phyloP scores from a whole-genome alignment of 73 alveolate genomes.

The Vitrella brassicaformis region DNA sequence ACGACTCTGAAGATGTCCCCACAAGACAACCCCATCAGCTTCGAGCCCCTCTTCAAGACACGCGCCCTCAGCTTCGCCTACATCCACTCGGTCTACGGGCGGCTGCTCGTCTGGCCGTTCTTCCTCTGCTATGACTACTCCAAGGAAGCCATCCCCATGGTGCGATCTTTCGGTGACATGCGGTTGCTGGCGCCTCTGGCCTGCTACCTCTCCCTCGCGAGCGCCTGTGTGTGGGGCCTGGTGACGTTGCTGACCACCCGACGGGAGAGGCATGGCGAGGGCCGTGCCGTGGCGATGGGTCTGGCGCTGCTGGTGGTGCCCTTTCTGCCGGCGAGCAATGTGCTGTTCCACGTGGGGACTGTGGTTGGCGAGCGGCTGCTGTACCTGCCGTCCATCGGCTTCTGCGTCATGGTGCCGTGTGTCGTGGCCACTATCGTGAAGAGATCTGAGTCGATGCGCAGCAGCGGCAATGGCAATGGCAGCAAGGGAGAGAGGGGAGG shows the following conservation, averaged over 20 bases:
- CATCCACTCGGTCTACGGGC: background rate
- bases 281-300: conserved; percentile 1
- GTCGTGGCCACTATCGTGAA: background rate
- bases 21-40: background rate
- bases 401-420: background rate
- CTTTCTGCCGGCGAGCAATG: conserved; percentile 24
- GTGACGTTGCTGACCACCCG: background rate
- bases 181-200: conserved; percentile 11
- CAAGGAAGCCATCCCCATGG: conserved; percentile 22
- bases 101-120: background rate
- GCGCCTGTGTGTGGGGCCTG: background rate
- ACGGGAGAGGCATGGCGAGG: background rate
- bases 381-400: conserved; percentile 27
- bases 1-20: background rate
- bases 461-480: background rate
- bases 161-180: conserved; percentile 3
- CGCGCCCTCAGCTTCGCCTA: background rate
- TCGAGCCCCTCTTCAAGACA: background rate
- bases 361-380: conserved; percentile 24
- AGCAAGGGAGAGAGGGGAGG: too few relatives aligned
- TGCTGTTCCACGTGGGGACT: conserved; percentile 27
- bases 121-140: conserved; percentile 32
- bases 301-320: conserved; percentile 9
- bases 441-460: background rate
- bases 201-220: conserved; percentile 2